Evolutionary conservation across 2,329 filamentous ascomycete species (phyloP).

Genomic region (Phaeoacremonium minimum): DNA sequence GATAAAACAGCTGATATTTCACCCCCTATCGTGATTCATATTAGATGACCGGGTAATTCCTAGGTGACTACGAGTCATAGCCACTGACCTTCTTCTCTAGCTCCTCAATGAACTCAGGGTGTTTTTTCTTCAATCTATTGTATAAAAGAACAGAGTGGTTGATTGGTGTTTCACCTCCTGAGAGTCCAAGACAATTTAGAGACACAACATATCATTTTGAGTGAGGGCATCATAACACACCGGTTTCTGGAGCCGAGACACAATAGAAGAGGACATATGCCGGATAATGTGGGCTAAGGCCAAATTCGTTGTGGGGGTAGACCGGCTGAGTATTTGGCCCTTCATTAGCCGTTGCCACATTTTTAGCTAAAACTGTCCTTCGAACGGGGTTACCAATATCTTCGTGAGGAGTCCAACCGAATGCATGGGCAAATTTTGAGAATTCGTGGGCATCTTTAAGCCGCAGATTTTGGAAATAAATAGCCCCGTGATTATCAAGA

Average conservation of each 20-base stretch:
- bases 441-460: conserved; percentile 15
- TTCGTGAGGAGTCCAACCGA: conserved; percentile 17
- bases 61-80: no score
- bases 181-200: neutral
- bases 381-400: conserved; percentile 19
- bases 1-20: conserved; percentile 17
- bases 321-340: conserved; percentile 17
- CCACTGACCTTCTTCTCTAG: conserved; percentile 14
- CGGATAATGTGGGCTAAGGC: conserved; percentile 17
- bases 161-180: conserved; percentile 18
- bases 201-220: neutral
- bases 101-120: conserved; percentile 16
- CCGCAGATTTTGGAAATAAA: conserved; percentile 17
- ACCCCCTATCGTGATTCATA: conserved; percentile 8
- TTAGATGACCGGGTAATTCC: no score
- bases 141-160: conserved; percentile 17
- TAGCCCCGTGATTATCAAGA: conserved; percentile 11
- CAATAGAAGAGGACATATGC: conserved; percentile 20
- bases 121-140: conserved; percentile 9
- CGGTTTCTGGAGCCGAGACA: conserved; percentile 14
- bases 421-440: conserved; percentile 17
- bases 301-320: conserved; percentile 20
- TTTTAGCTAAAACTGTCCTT: conserved; percentile 16
- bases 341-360: conserved; percentile 21
- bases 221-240: conserved; percentile 5